Evolutionary conservation across 2,329 filamentous ascomycete species (phyloP).

Genomic region (Xylariaceae sp.): DNA sequence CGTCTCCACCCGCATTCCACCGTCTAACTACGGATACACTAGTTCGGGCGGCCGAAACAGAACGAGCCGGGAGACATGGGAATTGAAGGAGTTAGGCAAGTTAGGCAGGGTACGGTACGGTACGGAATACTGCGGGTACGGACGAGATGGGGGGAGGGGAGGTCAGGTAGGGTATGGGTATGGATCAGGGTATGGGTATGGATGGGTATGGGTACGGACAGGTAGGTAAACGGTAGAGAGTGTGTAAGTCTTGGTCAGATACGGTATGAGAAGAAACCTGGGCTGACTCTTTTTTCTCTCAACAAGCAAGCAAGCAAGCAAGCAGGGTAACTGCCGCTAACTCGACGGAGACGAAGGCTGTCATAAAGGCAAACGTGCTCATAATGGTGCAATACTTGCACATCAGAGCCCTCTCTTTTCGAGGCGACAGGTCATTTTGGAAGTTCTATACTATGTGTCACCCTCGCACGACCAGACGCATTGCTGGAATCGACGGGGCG

Average conservation of each 20-base stretch:
- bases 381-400: background rate
- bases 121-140: too few species aligned
- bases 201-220: background rate
- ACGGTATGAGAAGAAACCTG: conserved; percentile 1
- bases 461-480: conserved; percentile 13
- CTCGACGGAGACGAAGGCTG: background rate
- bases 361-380: background rate
- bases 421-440: conserved; percentile 14
- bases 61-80: conserved; percentile 8
- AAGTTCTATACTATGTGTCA: conserved; percentile 6
- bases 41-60: conserved; percentile 15
- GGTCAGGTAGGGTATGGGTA: too few species aligned
- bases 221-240: background rate
- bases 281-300: too few species aligned
- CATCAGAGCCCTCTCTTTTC: background rate
- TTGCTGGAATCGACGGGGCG: background rate
- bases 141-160: too few species aligned
- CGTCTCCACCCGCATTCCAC: conserved; percentile 18
- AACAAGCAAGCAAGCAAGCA: too few species aligned
- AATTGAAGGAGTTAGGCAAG: background rate
- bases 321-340: too few species aligned
- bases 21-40: conserved; percentile 13
- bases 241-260: conserved; percentile 7
- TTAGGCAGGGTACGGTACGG: too few species aligned
- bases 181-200: too few species aligned